Evolutionary conservation across 208 protist species (phyloP).

Genomic region (Leishmania turanica): DNA sequence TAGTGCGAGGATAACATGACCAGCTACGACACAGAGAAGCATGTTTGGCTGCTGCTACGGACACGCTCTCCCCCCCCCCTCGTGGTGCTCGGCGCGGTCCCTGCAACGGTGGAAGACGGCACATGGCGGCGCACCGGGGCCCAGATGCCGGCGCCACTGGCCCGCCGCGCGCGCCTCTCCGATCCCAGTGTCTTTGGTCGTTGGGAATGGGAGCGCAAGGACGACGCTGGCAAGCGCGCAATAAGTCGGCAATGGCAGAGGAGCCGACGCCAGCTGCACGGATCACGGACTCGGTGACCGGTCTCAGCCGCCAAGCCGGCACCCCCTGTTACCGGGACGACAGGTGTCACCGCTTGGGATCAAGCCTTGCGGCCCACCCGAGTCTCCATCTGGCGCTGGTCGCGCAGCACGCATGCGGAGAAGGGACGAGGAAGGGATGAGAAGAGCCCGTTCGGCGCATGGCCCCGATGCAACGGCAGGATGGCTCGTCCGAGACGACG

Average conservation of each 20-base stretch:
- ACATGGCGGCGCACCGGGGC: not conserved
- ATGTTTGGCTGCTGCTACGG: not conserved
- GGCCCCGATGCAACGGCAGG: too few relatives aligned
- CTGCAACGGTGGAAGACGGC: not conserved
- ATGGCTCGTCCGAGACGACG: too few relatives aligned
- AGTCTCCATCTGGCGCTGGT: too few relatives aligned
- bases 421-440: too few relatives aligned
- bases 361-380: too few relatives aligned
- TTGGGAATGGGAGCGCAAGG: too few relatives aligned
- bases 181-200: not conserved
- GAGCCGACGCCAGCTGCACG: too few relatives aligned
- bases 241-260: not conserved
- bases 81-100: not conserved
- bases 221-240: not conserved
- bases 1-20: not conserved
- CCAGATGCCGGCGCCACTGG: not conserved
- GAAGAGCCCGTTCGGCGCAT: too few relatives aligned
- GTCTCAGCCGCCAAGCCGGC: too few relatives aligned
- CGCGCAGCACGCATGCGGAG: too few relatives aligned
- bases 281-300: not conserved
- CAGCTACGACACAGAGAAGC: not conserved
- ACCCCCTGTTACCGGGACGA: too few relatives aligned
- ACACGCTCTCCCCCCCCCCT: not conserved
- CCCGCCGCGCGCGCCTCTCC: not conserved
- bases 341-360: too few relatives aligned